phyloP scores from a whole-genome alignment of 805 yeast genomes.

The Blastobotrys parvus region DNA sequence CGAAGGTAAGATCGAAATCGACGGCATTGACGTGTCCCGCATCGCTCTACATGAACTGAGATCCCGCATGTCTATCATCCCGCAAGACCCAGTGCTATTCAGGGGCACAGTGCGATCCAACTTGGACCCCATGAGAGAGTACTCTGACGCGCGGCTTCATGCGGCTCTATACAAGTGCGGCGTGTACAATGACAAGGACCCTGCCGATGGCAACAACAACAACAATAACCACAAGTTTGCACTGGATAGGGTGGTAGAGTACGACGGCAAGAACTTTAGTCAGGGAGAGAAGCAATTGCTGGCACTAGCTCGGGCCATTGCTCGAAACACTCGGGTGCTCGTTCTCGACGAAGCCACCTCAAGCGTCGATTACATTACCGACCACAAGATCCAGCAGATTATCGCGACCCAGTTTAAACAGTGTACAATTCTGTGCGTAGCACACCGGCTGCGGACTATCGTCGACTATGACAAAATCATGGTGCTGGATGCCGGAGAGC shows the following conservation, averaged over 20 bases:
- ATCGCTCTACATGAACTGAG: conserved; percentile 58
- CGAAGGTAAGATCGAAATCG: conserved; percentile 50
- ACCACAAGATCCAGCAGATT: conserved; percentile 63
- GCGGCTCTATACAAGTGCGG: conserved; percentile 29
- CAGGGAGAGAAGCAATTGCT: conserved; percentile 70
- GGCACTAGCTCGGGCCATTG: conserved; percentile 71
- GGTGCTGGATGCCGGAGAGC: conserved; percentile 65
- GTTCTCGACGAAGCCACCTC: conserved; percentile 74
- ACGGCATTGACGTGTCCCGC: conserved; percentile 52
- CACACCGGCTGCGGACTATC: conserved; percentile 65
- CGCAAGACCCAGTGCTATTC: conserved; percentile 74
- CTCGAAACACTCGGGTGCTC: conserved; percentile 63
- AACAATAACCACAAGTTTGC: conserved; percentile 40
- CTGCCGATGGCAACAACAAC: no score
- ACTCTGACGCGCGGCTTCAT: conserved; percentile 43
- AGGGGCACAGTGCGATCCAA: conserved; percentile 61
- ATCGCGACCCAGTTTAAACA: conserved; percentile 55
- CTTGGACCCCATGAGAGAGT: conserved; percentile 58
- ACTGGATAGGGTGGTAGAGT: conserved; percentile 44
- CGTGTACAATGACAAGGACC: conserved; percentile 36
- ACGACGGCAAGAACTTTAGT: conserved; percentile 73
- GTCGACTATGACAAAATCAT: conserved; percentile 64
- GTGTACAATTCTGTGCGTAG: conserved; percentile 76
- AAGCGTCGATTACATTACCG: conserved; percentile 72
- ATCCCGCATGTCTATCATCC: conserved; percentile 58